Evolutionary conservation across 108 stramenopile species (phyloP), one percentile per base, ranked within the genome.

Genomic region (Thalassiosira profunda): DNA sequence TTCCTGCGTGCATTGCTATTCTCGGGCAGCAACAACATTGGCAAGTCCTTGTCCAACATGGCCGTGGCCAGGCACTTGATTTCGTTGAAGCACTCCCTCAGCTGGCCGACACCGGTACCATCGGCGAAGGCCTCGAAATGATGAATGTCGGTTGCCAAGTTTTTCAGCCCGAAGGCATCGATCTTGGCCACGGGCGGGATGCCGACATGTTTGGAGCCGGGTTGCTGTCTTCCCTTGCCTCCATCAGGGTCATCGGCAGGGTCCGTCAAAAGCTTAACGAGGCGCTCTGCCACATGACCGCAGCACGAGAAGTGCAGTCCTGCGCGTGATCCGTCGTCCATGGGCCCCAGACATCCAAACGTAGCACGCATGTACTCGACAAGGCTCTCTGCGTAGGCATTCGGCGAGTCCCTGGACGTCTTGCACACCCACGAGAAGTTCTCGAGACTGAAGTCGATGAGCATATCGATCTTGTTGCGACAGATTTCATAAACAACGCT

Each of bases 281-380:
- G 57, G 4, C 91, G 89, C 36, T 95, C 94, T 8, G 90, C 79
- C 3, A 95, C 86, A 58, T 95, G 94, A 33, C 94, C 94, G 72
- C 91, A 95, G 41, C 91, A 93, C n/a, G 91, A 93, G 58, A 95
- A 95, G 62, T 95, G 94, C 34, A 95, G 67, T 31, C 94, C 94
- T 40, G 86, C 86, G 44, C 90, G 40, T 0, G 94, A 95, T 21
- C 94, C 94, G 64, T 95, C 94, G 63, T 92, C 91, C 90, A 95
- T 92, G 8, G 91, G 86, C n/a, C 91, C 91, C n/a, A 95, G 70
- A 10, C 86, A 83, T 47, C 73, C 76, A 70, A 95, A 95, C 0
- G 90, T 87, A 26, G 73, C 65, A 55, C 91, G 71, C 76, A 95
- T 80, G 59, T 91, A 92, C 42, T 89, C 91, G 25, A 95, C 89